These are phyloP conservation scores for Schwanniomyces pseudopolymorphus DNA, from an alignment of 805 yeast genomes.

Conservation along the genomic window DNA sequence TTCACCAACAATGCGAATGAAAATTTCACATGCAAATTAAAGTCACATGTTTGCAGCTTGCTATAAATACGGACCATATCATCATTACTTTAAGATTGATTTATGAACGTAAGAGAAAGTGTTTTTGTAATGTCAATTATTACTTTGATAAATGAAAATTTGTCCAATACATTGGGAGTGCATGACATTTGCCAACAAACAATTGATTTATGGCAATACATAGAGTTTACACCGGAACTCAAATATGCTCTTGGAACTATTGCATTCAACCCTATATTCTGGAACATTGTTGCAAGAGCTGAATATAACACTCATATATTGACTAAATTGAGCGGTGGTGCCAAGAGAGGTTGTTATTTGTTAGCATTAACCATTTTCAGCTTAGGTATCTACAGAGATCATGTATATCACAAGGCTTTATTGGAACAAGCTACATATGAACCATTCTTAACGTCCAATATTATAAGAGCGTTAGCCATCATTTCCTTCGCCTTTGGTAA, in stretches of 20 bases:
- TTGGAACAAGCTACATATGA: conserved; percentile 65
- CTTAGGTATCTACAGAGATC: conserved; percentile 81
- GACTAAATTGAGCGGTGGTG: conserved; percentile 71
- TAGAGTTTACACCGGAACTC: conserved; percentile 20
- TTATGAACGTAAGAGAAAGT: background rate
- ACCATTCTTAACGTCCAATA: conserved; percentile 41
- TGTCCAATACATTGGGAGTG: background rate
- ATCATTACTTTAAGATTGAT: background rate
- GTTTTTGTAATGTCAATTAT: background rate
- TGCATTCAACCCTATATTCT: conserved; percentile 89
- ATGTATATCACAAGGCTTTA: conserved; percentile 69
- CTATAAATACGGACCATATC: background rate
- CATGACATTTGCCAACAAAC: background rate
- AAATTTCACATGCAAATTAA: background rate
- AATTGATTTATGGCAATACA: conserved; percentile 11
- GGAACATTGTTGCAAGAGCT: conserved; percentile 89
- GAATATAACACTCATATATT: conserved; percentile 78
- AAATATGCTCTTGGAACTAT: conserved; percentile 58
- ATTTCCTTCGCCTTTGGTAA: conserved; percentile 67
- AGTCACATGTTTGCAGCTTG: background rate
- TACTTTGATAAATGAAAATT: background rate
- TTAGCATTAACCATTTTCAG: conserved; percentile 83
- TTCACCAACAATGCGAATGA: background rate
- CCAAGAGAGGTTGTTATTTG: conserved; percentile 75
- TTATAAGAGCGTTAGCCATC: conserved; percentile 53